Percentiles rank a stretch among this genome's conserved stretches.
phyloP scores from a whole-genome alignment of 108 stramenopile genomes.

The Fragilariopsis cylindrus region DNA sequence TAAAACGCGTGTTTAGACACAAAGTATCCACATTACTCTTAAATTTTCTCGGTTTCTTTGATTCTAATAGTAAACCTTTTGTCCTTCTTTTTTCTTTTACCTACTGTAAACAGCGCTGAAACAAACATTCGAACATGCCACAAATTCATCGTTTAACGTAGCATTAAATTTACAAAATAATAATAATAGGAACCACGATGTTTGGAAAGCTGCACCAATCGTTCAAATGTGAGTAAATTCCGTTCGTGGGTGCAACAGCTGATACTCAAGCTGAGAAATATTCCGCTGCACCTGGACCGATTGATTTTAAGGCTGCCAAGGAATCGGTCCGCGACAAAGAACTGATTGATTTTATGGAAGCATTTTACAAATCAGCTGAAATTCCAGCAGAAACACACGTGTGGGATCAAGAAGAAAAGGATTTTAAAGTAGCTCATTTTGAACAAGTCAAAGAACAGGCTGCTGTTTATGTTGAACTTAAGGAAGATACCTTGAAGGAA shows the following conservation, averaged over 20 bases:
- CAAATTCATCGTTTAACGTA: too few species aligned
- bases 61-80: neutral
- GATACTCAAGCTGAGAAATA: constrained; percentile 85
- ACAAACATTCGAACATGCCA: too few species aligned
- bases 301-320: constrained; percentile 82
- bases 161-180: neutral
- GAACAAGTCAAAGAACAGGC: constrained; percentile 75
- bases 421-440: constrained; percentile 63
- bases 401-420: constrained; percentile 72
- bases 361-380: constrained; percentile 61
- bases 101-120: too few species aligned
- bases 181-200: constrained; percentile 60
- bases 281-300: constrained; percentile 68
- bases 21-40: too few species aligned
- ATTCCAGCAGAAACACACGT: constrained; percentile 69
- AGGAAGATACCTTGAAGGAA: constrained; percentile 46
- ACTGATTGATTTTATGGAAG: constrained; percentile 74
- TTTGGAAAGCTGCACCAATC: constrained; percentile 79
- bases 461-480: constrained; percentile 40
- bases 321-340: constrained; percentile 65
- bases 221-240: constrained; percentile 73
- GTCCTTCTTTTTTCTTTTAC: neutral
- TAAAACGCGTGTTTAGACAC: neutral
- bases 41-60: neutral
- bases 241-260: constrained; percentile 78